phyloP scores from a whole-genome alignment of 2,329 filamentous ascomycete genomes.

The Curvularia sp. region DNA sequence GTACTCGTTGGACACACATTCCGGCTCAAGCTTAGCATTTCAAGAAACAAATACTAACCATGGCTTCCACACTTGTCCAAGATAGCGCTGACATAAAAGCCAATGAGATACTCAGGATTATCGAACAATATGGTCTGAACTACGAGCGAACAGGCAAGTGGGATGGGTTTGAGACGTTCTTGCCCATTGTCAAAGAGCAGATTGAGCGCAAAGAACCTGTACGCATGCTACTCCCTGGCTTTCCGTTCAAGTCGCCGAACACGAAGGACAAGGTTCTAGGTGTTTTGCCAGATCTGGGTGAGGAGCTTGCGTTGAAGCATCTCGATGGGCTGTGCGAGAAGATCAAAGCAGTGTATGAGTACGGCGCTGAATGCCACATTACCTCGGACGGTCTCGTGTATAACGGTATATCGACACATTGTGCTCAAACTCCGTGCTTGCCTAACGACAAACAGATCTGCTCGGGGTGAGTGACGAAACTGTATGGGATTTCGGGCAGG shows the following conservation, averaged over 20 bases:
- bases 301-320: slow-evolving; percentile 54
- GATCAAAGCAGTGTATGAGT: slow-evolving; percentile 51
- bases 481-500: slow-evolving; percentile 51
- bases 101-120: slow-evolving; percentile 25
- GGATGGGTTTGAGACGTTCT: slow-evolving; percentile 36
- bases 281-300: slow-evolving; percentile 53
- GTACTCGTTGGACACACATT: neutral
- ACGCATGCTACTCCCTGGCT: slow-evolving; percentile 59
- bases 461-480: slow-evolving; percentile 53
- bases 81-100: slow-evolving; percentile 18
- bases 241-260: slow-evolving; percentile 69
- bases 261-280: slow-evolving; percentile 62
- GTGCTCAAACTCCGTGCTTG: neutral
- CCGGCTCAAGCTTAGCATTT: neutral
- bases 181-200: slow-evolving; percentile 28
- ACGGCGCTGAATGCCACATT: slow-evolving; percentile 53
- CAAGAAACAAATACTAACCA: neutral
- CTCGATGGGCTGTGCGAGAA: slow-evolving; percentile 53
- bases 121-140: slow-evolving; percentile 35
- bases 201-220: slow-evolving; percentile 32
- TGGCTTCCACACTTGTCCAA: neutral
- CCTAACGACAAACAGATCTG: slow-evolving; percentile 42
- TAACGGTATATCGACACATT: slow-evolving; percentile 35
- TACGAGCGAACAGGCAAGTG: slow-evolving; percentile 35
- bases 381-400: slow-evolving; percentile 56